These are phyloP conservation scores for Zancudomyces culisetae DNA, from an alignment of 371 early-diverging fungal species.

Conservation along the genomic window DNA sequence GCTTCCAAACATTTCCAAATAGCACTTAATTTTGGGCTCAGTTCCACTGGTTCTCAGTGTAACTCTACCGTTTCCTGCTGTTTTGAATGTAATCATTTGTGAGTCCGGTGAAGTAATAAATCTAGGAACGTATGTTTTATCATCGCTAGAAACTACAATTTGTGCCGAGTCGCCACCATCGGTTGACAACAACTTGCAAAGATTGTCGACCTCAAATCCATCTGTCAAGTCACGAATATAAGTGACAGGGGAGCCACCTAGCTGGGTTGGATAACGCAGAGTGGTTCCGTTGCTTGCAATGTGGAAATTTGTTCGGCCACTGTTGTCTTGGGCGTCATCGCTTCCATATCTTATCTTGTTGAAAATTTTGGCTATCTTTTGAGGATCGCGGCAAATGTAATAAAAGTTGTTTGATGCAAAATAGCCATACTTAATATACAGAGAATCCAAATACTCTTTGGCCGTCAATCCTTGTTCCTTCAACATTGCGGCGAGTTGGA, in stretches of 20 bases:
- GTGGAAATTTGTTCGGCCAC: not conserved
- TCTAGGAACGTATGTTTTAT: slow-evolving; percentile 30
- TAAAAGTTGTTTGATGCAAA: slow-evolving; percentile 75
- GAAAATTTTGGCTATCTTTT: slow-evolving; percentile 46
- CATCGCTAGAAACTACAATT: not conserved
- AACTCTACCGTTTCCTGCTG: slow-evolving; percentile 48
- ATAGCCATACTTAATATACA: slow-evolving; percentile 68
- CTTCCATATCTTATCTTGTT: slow-evolving; percentile 59
- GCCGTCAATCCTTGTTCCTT: slow-evolving; percentile 38
- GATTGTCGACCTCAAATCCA: slow-evolving; percentile 59
- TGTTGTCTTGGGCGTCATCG: not conserved
- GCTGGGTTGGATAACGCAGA: slow-evolving; percentile 45
- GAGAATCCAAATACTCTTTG: slow-evolving; percentile 38
- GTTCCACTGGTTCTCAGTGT: slow-evolving; percentile 77
- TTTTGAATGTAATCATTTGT: slow-evolving; percentile 82
- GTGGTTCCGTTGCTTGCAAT: slow-evolving; percentile 4
- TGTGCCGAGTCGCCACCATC: not conserved
- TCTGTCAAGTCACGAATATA: slow-evolving; percentile 72
- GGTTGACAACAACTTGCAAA: slow-evolving; percentile 21
- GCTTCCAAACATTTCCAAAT: slow-evolving; percentile 51
- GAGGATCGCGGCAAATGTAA: slow-evolving; percentile 66
- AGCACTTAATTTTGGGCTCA: slow-evolving; percentile 93
- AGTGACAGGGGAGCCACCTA: slow-evolving; percentile 47
- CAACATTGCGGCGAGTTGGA: slow-evolving; percentile 58
- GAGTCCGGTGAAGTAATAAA: slow-evolving; percentile 61